A percentile compares a stretch with the other conserved stretches of the same genome.
These are phyloP conservation scores for Ophiostoma sp. DNA, from an alignment of 2,329 filamentous ascomycete genomes.

Conservation along the genomic window DNA sequence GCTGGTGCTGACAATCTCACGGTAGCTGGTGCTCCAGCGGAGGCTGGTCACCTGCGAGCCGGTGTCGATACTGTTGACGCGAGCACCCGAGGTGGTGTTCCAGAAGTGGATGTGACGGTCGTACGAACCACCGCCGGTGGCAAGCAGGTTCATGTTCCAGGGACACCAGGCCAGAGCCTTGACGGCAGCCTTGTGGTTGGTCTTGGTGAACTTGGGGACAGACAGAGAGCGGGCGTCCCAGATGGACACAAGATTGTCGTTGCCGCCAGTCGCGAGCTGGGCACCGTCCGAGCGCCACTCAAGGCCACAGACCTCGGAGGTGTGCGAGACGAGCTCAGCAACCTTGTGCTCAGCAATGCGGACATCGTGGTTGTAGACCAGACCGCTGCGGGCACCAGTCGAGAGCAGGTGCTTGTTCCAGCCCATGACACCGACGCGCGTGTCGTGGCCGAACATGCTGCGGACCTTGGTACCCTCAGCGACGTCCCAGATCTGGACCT, in stretches of 20 bases:
- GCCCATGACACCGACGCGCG: constrained; percentile 94
- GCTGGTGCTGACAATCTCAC: constrained; percentile 95
- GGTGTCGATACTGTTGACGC: constrained; percentile 98
- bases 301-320: constrained; percentile 94
- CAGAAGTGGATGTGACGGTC: constrained; percentile 99
- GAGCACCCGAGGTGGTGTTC: constrained; percentile 97
- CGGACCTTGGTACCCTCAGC: constrained; percentile 92
- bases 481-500: constrained; percentile 99
- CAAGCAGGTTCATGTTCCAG: constrained; percentile 96
- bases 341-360: constrained; percentile 97
- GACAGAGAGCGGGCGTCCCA: constrained; percentile 94
- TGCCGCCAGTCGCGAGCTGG: constrained; percentile 94
- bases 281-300: constrained; percentile 97
- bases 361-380: constrained; percentile 98
- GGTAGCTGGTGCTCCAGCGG: constrained; percentile 94
- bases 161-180: constrained; percentile 99
- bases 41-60: constrained; percentile 96
- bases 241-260: constrained; percentile 98
- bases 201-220: constrained; percentile 98
- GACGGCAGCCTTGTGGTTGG: constrained; percentile 97
- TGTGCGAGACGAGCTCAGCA: constrained; percentile 94
- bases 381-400: constrained; percentile 88
- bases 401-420: constrained; percentile 99
- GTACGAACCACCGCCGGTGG: constrained; percentile 93
- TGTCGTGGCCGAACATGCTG: constrained; percentile 98